These are phyloP conservation scores for Bruguiera hainesii DNA, from an alignment of 441 rosid genomes.

Conservation along the genomic window DNA sequence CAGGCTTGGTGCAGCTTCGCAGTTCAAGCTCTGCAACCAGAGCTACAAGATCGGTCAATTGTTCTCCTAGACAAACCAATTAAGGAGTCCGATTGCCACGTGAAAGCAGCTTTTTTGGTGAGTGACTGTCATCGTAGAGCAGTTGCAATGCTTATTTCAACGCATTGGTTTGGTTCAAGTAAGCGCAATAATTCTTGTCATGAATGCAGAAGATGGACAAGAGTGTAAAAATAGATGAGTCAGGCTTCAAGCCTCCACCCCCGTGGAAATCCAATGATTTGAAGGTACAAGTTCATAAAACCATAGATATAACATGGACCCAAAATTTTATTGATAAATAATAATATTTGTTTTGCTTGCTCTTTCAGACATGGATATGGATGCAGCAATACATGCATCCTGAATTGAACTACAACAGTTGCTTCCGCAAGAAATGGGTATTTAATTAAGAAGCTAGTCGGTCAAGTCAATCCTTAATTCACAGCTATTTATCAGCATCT, in stretches of 20 bases:
- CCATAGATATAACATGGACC: not conserved
- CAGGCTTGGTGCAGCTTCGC: conserved; percentile 89
- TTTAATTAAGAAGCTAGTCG: not conserved
- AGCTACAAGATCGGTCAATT: conserved; percentile 39
- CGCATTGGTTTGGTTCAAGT: not conserved
- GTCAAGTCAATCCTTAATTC: not conserved
- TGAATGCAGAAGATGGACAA: conserved; percentile 47
- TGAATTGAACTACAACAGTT: conserved; percentile 74
- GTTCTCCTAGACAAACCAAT: conserved; percentile 49
- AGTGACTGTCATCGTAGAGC: conserved; percentile 20
- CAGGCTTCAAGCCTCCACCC: conserved; percentile 60
- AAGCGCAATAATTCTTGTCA: not conserved
- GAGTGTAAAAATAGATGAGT: conserved; percentile 51
- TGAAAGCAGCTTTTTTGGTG: conserved; percentile 44
- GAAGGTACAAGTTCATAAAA: conserved; percentile 42
- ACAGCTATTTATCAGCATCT: too few species aligned
- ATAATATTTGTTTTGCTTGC: not conserved
- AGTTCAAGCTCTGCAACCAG: conserved; percentile 74
- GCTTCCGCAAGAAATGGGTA: conserved; percentile 73
- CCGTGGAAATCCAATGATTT: conserved; percentile 87
- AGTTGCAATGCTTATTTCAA: not conserved
- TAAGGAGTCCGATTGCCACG: conserved; percentile 38
- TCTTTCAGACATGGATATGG: conserved; percentile 92
- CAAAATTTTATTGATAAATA: not conserved
- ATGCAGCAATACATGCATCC: conserved; percentile 99